phyloP scores from a whole-genome alignment of 2,329 filamentous ascomycete genomes.

The Cordyceps militaris region DNA sequence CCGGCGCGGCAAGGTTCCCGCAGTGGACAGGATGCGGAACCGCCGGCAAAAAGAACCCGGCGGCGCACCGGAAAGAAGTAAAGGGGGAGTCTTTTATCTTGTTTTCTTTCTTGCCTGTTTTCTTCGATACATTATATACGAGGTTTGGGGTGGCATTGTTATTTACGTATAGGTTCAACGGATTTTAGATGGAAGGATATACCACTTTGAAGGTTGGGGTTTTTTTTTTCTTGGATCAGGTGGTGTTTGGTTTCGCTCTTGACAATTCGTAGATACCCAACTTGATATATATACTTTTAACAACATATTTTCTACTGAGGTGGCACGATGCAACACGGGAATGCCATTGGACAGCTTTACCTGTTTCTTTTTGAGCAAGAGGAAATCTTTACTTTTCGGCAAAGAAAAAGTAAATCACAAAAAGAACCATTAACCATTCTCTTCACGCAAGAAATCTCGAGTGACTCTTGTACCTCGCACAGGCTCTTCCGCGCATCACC shows the following conservation, averaged over 20 bases:
- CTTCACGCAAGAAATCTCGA: no score
- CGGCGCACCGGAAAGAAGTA: background rate
- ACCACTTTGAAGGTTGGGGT: background rate
- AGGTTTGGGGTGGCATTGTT: background rate
- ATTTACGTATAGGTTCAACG: background rate
- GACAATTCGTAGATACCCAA: background rate
- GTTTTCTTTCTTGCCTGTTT: background rate
- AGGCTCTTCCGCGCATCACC: background rate
- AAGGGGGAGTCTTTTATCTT: background rate
- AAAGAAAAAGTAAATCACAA: no score
- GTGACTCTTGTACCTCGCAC: background rate
- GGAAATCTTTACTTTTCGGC: no score
- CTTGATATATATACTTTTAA: background rate
- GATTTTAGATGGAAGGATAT: background rate
- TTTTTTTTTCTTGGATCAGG: background rate
- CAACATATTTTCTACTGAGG: background rate
- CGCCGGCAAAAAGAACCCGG: background rate
- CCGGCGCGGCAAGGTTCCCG: background rate
- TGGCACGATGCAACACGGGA: no score
- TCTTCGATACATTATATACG: background rate
- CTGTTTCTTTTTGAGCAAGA: no score
- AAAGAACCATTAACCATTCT: no score
- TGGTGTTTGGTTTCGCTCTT: background rate
- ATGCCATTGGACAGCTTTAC: no score
- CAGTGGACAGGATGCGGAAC: background rate